Percentiles rank a stretch among this genome's conserved stretches.
Evolutionary conservation across 179 eudicot species (phyloP).

Genomic region (Patellifolia procumbens): DNA sequence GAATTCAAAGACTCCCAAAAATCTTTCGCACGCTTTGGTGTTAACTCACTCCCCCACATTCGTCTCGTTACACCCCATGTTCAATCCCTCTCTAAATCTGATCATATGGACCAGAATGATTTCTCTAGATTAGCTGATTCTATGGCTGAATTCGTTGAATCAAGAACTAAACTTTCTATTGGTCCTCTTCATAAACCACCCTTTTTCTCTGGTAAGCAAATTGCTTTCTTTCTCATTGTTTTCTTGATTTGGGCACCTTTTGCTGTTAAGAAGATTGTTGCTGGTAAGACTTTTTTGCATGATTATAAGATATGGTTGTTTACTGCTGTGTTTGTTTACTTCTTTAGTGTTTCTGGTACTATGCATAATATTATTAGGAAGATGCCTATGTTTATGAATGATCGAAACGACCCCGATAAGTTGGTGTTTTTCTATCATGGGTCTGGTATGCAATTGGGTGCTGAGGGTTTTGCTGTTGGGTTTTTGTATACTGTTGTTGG

Average conservation of each 20-base stretch:
- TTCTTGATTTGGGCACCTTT: constrained; percentile 53
- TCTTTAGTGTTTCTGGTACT: constrained; percentile 90
- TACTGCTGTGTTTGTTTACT: constrained; percentile 71
- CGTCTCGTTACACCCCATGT: constrained; percentile 48
- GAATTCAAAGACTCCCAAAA: constrained; percentile 68
- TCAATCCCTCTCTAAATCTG: constrained; percentile 27
- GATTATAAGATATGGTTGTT: constrained; percentile 60
- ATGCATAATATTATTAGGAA: constrained; percentile 86
- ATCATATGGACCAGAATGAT: constrained; percentile 55
- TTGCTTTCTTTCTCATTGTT: constrained; percentile 22
- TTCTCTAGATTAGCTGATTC: constrained; percentile 62
- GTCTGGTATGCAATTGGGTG: constrained; percentile 92
- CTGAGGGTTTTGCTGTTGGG: constrained; percentile 89
- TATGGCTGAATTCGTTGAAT: constrained; percentile 64
- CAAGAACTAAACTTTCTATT: constrained; percentile 37
- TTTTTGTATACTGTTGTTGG: constrained; percentile 83
- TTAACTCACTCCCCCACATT: constrained; percentile 64
- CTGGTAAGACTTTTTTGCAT: constrained; percentile 67
- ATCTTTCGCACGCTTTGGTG: constrained; percentile 51
- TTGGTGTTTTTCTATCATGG: constrained; percentile 84
- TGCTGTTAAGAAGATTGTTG: constrained; percentile 46
- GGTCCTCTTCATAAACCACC: constrained; percentile 73
- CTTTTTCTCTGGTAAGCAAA: constrained; percentile 47
- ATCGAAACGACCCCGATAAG: constrained; percentile 66
- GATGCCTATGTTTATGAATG: constrained; percentile 82